These are phyloP conservation scores for Citrus glauca DNA, from an alignment of 345 rosid species.

Conservation along the genomic window DNA sequence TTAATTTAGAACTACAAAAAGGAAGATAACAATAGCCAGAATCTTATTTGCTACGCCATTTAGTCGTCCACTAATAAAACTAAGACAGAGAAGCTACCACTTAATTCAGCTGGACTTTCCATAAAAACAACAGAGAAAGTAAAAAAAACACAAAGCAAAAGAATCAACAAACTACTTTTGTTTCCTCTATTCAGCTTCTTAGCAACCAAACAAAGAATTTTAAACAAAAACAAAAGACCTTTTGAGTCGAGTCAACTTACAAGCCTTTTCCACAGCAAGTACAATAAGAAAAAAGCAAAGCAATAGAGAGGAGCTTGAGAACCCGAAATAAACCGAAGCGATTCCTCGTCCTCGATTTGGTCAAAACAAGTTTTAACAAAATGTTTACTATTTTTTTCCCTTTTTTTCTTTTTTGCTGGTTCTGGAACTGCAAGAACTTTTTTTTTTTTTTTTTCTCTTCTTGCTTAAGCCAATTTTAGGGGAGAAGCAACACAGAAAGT, in stretches of 20 bases:
- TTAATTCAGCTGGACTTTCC: not conserved
- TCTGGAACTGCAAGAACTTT: too few relatives aligned
- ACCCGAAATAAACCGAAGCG: conserved; percentile 5
- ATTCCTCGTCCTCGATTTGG: conserved; percentile 28
- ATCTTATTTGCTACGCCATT: not conserved
- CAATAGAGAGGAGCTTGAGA: not conserved
- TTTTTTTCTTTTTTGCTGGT: too few relatives aligned
- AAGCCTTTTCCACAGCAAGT: not conserved
- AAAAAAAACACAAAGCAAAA: not conserved
- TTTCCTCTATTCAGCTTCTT: not conserved
- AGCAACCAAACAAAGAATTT: not conserved
- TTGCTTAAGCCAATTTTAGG: too few relatives aligned
- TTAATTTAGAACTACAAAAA: not conserved
- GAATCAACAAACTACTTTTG: not conserved
- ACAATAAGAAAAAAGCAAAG: not conserved
- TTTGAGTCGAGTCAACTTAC: not conserved
- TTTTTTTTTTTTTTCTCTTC: too few relatives aligned
- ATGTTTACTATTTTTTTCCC: too few relatives aligned
- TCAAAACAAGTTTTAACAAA: conserved; percentile 12
- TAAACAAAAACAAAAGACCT: not conserved
- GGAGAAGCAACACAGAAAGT: too few relatives aligned
- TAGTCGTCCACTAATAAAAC: not conserved
- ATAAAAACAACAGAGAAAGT: not conserved
- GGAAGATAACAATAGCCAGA: not conserved
- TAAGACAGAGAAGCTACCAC: not conserved